Percentiles rank a stretch among this genome's conserved stretches.
Evolutionary conservation across 257 asterid species (phyloP).

Genomic region (Ligustrum vulgare): DNA sequence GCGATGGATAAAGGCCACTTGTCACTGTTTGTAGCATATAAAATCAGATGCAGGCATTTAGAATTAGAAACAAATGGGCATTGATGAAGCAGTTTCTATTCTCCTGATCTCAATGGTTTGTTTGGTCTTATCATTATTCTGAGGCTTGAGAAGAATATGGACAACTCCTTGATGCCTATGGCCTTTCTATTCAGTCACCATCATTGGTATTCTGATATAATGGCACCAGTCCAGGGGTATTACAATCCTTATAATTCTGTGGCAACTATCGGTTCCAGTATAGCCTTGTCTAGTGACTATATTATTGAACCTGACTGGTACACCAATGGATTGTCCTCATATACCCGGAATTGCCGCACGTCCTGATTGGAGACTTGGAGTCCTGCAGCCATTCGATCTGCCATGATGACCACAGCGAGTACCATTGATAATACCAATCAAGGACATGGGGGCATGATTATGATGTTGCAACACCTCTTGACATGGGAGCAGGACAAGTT

Average conservation of each 20-base stretch:
- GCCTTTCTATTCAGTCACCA: constrained; percentile 35
- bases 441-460: constrained; percentile 27
- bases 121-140: constrained; percentile 19
- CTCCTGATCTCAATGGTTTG: constrained; percentile 27
- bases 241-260: constrained; percentile 22
- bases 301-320: constrained; percentile 48
- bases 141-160: constrained; percentile 39
- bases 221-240: constrained; percentile 61
- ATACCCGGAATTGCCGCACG: constrained; percentile 47
- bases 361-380: constrained; percentile 61
- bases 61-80: constrained; percentile 23
- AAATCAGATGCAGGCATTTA: not conserved
- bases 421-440: constrained; percentile 40
- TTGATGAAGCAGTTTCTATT: constrained; percentile 21
- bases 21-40: not conserved
- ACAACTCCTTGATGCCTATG: constrained; percentile 49
- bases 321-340: constrained; percentile 64
- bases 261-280: constrained; percentile 25
- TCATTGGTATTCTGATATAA: constrained; percentile 50
- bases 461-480: constrained; percentile 40
- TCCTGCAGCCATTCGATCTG: constrained; percentile 52
- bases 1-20: too few relatives aligned
- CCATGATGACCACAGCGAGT: constrained; percentile 54
- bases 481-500: constrained; percentile 51
- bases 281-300: constrained; percentile 36